Conservation (phyloP, 1,284 basidiomycete species). For the Chalciporus sp. region DNA sequence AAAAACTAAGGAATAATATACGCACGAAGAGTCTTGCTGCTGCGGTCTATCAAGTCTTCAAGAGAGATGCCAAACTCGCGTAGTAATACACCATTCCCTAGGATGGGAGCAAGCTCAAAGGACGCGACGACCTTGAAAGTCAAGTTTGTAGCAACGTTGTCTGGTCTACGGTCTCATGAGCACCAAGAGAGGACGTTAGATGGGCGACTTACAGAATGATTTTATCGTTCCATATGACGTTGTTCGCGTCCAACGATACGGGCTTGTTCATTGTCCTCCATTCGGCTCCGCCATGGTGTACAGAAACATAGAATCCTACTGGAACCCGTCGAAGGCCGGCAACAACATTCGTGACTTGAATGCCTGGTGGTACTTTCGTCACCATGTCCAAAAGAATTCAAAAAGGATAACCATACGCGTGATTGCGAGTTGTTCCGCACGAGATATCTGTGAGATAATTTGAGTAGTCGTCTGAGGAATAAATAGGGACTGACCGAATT, state of each 20-base stretch:
- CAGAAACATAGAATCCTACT: constrained; percentile 9
- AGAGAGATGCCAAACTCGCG: neutral
- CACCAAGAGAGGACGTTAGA: neutral
- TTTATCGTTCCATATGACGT: constrained; percentile 6
- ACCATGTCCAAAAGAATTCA: neutral
- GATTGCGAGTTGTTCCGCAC: neutral
- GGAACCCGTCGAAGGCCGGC: constrained; percentile 10
- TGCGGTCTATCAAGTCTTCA: neutral
- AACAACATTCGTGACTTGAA: constrained; percentile 1
- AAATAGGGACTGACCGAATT: neutral
- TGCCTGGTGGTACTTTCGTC: neutral
- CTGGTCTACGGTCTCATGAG: neutral
- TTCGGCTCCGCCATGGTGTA: neutral
- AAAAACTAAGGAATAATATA: neutral
- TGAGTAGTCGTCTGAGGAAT: neutral
- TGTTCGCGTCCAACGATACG: neutral
- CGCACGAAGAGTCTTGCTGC: neutral
- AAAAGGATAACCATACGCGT: neutral
- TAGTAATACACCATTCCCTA: neutral
- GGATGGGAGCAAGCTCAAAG: neutral
- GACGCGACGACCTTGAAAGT: neutral
- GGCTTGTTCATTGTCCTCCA: constrained; percentile 10
- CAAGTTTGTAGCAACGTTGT: neutral
- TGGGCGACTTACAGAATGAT: neutral
- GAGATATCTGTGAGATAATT: neutral